Base-by-base conservation (phyloP, 345 rosid species). In the Lepidium didymum region DNA sequence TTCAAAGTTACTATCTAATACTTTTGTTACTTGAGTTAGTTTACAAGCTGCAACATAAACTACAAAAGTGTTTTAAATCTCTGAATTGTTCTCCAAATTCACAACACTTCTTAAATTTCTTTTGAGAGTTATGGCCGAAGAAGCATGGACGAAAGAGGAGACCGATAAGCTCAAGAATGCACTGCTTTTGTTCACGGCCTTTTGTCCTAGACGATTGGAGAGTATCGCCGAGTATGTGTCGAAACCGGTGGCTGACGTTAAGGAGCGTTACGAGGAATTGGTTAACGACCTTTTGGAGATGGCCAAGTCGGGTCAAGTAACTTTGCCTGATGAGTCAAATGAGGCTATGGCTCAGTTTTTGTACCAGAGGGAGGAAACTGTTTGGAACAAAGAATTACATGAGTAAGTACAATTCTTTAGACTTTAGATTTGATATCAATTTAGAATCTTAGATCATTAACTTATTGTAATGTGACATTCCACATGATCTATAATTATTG, bases 301-400 rank as follows among this genome's bases (percentile, higher is more conserved):
- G 27, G 45, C 33, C 33, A 29, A 46, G 29, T 14, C 58, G 11
- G 21, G 11, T 36, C 57, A n/a, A 49, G 4, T 8, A 3, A 12
- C 12, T 8, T 10, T 14, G 13, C 34, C 36, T 6, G 44, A 36
- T 50, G 23, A 40, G 7, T 10, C 27, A 49, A 7, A n/a, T 7
- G 6, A 25, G 31, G 16, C 15, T 14, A 18, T 15, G 13, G 10
- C 25, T 18, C 59, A 33, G n/a, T 19, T 1, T 15, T 8, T 3
- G 34, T 13, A 8, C 18, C 46, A 11, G 36, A 31, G 8, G 6
- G 18, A 52, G 18, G 14, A 11, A 31, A 2, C 41, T 27, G 18
- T 16, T 15, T 66, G 62, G 70, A 13, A 18, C 42, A 66, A 31
- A 54, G 70, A 66, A 31, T 38, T 23, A 18, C 70, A 67, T 67